Evolutionary conservation across 1,284 basidiomycete species (phyloP), one percentile per base, ranked within the genome.

Genomic region (Xerocomus amazonicus): DNA sequence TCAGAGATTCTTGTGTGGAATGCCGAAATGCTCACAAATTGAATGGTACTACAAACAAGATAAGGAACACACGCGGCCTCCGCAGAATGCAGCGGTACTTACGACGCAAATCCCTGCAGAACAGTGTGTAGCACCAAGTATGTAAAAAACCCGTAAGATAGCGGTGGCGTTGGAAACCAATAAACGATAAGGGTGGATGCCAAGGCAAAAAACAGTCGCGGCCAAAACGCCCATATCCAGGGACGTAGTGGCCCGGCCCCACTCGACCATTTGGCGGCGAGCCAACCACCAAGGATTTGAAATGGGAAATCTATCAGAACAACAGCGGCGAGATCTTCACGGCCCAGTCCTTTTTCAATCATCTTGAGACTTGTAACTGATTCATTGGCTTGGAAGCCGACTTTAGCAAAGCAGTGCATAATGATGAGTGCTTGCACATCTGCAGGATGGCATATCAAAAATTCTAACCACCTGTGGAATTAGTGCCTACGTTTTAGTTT

Each of bases 1-100:
- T 99, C 97, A 0, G 97, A 94, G 45, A 99, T 89, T 53, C 92
- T 86, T 2, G 95, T 98, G 66, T 99, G 96, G 79, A 98, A 99
- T 4, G 97, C 96, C 9, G 93, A 92, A 58, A 99, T 95, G 14
- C 96, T 95, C 17, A 98, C 96, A 63, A 99, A 99, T 70, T 99
- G 96, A 9, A 99, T 88, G 7, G 97, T 99, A 47, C 92, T 95
- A 52, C 40, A 35, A 40, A 35, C 34, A 34, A 12, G 34, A 47
- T 53, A 27, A 56, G 46, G 43, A 39, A 51, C 37, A 28, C 40
- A 50, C n/a, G 27, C 36, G 27, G 23, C 14, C 19, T 9, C 29
- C 8, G 28, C 17, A 44, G 16, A 28, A 28, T 8, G 10, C 31
- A 27, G 48, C 35, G 8, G 69, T 36, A 49, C 83, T 70, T 63